Evolutionary conservation across 306 rosid genomes (phyloP), one percentile per base, ranked within the genome.

Genomic region (Sindora glabra): DNA sequence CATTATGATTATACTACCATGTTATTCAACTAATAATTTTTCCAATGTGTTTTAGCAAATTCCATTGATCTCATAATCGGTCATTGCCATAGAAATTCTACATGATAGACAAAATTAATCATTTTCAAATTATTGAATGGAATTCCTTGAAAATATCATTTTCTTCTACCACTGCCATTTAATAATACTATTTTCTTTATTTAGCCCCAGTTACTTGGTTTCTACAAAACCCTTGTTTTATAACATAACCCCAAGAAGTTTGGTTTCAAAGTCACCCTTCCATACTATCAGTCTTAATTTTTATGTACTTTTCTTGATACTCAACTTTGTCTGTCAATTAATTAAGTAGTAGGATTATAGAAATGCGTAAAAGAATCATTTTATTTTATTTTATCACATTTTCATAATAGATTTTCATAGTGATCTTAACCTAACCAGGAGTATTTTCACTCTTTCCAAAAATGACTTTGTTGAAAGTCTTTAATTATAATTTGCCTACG

Each of bases 141-240:
- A 27, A 41, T 10, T 1, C 3, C 52, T 65, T 40, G n/a, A n/a
- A n/a, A n/a, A 4, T 29, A n/a, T n/a, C n/a, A n/a, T n/a, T n/a
- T n/a, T n/a, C n/a, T n/a, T n/a, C n/a, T n/a, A n/a, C n/a, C n/a
- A n/a, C n/a, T n/a, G n/a, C n/a, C n/a, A n/a, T n/a, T n/a, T n/a
- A n/a, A n/a, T 42, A 63, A 74, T 56, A 34, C 11, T 49, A 18
- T 56, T 49, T n/a, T 58, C 55, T 59, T 76, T 59, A 70, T n/a
- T n/a, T 38, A n/a, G 14, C 3, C 64, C 63, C 49, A 54, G 45
- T 69, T 39, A 47, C 53, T 41, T 41, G 68, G 55, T 70, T 75
- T 59, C 21, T 39, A 30, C 66, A 74, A 65, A 50, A 26, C 59
- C 49, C 17, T 51, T 65, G 48, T 70, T 60, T 67, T 56, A 34